These are phyloP conservation scores for Colletotrichum eleusines DNA, from an alignment of 2,329 filamentous ascomycete species.

Conservation along the genomic window DNA sequence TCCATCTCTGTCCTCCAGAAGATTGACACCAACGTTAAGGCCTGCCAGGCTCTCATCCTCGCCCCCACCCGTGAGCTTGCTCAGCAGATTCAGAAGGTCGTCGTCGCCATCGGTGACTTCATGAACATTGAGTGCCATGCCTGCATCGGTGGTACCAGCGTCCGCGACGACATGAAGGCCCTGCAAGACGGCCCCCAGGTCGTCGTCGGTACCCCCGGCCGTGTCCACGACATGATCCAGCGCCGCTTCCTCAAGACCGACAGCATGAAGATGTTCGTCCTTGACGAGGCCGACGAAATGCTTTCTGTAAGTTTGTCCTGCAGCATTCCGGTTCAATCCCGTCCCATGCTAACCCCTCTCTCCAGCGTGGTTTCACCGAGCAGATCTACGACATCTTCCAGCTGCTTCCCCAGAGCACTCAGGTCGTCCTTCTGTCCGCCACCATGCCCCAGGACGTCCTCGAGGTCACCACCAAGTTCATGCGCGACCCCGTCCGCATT, in stretches of 20 bases:
- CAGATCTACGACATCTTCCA: conserved; percentile 99
- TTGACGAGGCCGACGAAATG: conserved; percentile 99
- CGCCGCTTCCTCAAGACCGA: conserved; percentile 97
- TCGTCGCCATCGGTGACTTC: conserved; percentile 98
- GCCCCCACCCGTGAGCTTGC: conserved; percentile 98
- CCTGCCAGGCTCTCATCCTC: conserved; percentile 97
- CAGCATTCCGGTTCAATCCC: background rate
- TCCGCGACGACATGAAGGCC: conserved; percentile 98
- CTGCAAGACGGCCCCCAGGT: conserved; percentile 96
- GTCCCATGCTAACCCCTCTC: conserved; percentile 49
- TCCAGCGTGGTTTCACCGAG: conserved; percentile 95
- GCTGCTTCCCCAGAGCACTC: conserved; percentile 95
- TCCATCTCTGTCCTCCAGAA: conserved; percentile 99
- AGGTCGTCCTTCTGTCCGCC: conserved; percentile 97
- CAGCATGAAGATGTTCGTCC: conserved; percentile 99
- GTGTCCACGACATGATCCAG: conserved; percentile 99
- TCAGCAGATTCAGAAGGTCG: conserved; percentile 99
- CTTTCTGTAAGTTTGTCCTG: conserved; percentile 75
- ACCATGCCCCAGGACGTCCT: conserved; percentile 99
- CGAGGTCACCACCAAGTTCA: conserved; percentile 99
- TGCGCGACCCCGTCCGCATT: conserved; percentile 99
- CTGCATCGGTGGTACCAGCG: conserved; percentile 98
- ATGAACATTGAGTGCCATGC: conserved; percentile 99
- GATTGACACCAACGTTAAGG: conserved; percentile 94
- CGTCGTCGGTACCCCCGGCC: conserved; percentile 96